Evolutionary conservation across 177 flowering plant species (phyloP).

Genomic region (Vitis hybrid): DNA sequence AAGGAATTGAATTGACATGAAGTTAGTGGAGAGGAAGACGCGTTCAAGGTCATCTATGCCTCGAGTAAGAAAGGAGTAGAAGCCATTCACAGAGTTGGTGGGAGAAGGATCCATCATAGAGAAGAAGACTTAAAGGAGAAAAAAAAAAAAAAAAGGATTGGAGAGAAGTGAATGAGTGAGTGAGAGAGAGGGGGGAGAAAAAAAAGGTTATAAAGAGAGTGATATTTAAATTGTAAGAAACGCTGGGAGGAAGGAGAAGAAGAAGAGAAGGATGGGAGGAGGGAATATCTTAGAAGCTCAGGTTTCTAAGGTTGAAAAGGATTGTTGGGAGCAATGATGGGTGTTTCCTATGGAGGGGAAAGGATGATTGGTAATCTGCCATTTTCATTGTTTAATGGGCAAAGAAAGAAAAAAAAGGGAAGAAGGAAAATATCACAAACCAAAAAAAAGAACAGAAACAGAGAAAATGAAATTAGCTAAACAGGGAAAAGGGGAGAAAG

Average conservation of each 20-base stretch:
- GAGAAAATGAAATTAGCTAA: conserved; percentile 6
- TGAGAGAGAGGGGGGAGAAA: conserved; percentile 5
- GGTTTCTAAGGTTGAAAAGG: conserved; percentile 72
- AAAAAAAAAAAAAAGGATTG: background rate
- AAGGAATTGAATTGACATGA: conserved; percentile 92
- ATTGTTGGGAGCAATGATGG: conserved; percentile 94
- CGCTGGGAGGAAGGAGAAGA: conserved; percentile 10
- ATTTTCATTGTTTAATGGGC: conserved; percentile 72
- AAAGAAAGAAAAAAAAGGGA: conserved; percentile 24
- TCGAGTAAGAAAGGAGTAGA: conserved; percentile 75
- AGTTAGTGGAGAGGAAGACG: conserved; percentile 53
- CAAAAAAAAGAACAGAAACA: conserved; percentile 1
- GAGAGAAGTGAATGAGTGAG: conserved; percentile 8
- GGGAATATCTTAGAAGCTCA: conserved; percentile 62
- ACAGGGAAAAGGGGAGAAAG: too few relatives aligned
- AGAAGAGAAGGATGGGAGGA: conserved; percentile 12
- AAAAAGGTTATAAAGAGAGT: conserved; percentile 19
- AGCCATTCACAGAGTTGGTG: conserved; percentile 75
- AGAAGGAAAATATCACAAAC: background rate
- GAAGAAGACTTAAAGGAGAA: background rate
- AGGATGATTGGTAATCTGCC: conserved; percentile 95
- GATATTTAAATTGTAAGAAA: conserved; percentile 17
- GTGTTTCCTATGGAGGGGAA: conserved; percentile 92
- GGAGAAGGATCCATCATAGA: conserved; percentile 49
- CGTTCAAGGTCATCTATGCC: conserved; percentile 88